Evolutionary conservation across 116 monocot genomes (phyloP).

Genomic region (Dioscorea cayenensis): DNA sequence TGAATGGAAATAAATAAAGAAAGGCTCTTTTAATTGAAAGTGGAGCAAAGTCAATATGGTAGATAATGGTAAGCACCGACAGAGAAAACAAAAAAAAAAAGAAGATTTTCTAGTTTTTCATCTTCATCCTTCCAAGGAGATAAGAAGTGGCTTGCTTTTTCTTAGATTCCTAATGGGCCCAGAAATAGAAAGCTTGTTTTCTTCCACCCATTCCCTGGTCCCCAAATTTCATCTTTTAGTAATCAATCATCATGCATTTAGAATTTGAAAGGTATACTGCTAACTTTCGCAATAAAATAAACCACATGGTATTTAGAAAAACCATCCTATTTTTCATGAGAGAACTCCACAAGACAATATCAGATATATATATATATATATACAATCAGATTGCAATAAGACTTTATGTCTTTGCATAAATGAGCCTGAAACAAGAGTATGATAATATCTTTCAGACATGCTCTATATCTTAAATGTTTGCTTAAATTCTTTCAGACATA

Average conservation of each 20-base stretch:
- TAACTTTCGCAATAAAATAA: too few species aligned
- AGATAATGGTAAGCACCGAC: not conserved
- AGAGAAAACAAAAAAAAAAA: not conserved
- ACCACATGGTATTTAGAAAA: too few species aligned
- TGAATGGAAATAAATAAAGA: not conserved
- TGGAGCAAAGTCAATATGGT: not conserved
- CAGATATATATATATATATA: too few species aligned
- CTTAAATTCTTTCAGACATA: too few species aligned
- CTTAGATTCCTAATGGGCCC: not conserved
- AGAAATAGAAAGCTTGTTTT: not conserved
- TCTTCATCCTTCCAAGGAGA: not conserved
- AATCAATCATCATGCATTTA: not conserved
- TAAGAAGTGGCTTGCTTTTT: not conserved
- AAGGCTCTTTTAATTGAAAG: not conserved
- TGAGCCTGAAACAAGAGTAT: too few species aligned
- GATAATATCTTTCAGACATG: too few species aligned
- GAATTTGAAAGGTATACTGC: too few species aligned
- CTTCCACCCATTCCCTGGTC: not conserved
- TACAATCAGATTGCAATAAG: too few species aligned
- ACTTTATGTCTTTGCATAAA: too few species aligned
- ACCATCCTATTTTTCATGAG: too few species aligned
- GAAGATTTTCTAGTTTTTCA: not conserved
- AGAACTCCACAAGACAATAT: too few species aligned
- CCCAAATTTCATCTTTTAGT: not conserved
- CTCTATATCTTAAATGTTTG: too few species aligned